Conservation (phyloP, 1,284 basidiomycete species). For the Baeospora myosura region DNA sequence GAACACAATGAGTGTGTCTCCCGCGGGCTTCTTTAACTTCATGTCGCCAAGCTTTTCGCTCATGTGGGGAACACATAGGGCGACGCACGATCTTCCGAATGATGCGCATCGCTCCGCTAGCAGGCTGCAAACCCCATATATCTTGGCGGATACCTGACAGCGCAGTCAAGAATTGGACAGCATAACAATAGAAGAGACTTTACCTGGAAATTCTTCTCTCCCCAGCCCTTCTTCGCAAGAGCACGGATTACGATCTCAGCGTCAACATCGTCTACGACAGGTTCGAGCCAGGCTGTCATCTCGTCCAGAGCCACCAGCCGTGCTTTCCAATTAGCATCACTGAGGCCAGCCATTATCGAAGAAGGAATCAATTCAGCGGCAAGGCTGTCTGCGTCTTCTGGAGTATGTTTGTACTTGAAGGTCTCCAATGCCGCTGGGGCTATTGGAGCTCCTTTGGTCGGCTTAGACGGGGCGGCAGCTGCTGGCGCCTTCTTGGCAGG, state of each 20-base stretch:
- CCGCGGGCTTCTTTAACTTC: constrained; percentile 97
- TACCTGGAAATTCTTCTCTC: constrained; percentile 98
- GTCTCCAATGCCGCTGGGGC: constrained; percentile 61
- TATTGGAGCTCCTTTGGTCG: constrained; percentile 43
- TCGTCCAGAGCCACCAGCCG: constrained; percentile 84
- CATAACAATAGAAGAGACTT: constrained; percentile 16
- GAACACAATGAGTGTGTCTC: constrained; percentile 76
- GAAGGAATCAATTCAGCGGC: constrained; percentile 73
- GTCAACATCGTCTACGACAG: constrained; percentile 64
- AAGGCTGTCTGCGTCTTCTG: constrained; percentile 87
- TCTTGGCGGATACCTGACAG: constrained; percentile 75
- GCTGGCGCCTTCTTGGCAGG: constrained; percentile 19
- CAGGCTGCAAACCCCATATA: constrained; percentile 70
- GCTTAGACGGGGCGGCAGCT: constrained; percentile 34
- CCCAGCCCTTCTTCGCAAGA: constrained; percentile 91
- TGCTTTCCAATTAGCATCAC: constrained; percentile 90
- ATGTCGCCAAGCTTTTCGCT: constrained; percentile 94
- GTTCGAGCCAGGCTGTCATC: constrained; percentile 79
- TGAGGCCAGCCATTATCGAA: constrained; percentile 66
- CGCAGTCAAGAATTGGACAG: constrained; percentile 5
- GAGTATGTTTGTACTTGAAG: constrained; percentile 86
- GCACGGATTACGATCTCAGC: constrained; percentile 89
- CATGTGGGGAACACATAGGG: constrained; percentile 78
- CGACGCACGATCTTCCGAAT: constrained; percentile 83
- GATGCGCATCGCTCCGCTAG: constrained; percentile 77